These are phyloP conservation scores for Saccharomycopsis capsularis DNA, from an alignment of 805 yeast genomes.

Conservation along the genomic window DNA sequence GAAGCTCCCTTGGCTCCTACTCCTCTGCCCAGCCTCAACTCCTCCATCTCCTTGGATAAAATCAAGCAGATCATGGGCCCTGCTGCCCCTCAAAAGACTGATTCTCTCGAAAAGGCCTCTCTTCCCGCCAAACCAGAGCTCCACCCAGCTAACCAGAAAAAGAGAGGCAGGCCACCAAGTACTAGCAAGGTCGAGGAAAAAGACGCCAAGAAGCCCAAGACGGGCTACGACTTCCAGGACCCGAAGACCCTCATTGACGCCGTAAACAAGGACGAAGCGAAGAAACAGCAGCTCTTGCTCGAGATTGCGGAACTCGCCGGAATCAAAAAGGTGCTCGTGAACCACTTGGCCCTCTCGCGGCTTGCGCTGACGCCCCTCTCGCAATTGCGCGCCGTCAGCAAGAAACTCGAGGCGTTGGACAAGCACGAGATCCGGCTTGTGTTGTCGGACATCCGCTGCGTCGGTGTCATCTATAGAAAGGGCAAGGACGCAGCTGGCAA, in stretches of 20 bases:
- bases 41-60: slow-evolving; percentile 13
- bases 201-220: slow-evolving; percentile 9
- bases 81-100: background rate
- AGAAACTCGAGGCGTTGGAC: slow-evolving; percentile 32
- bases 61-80: slow-evolving; percentile 7
- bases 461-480: slow-evolving; percentile 82
- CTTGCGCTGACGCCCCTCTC: slow-evolving; percentile 83
- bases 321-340: slow-evolving; percentile 59
- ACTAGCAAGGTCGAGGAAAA: background rate
- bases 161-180: background rate
- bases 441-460: slow-evolving; percentile 43
- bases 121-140: background rate
- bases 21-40: no score
- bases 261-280: slow-evolving; percentile 18
- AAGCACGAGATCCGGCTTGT: slow-evolving; percentile 35
- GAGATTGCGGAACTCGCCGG: slow-evolving; percentile 35
- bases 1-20: no score
- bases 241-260: slow-evolving; percentile 21
- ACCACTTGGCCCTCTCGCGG: slow-evolving; percentile 86
- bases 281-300: slow-evolving; percentile 9
- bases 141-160: background rate
- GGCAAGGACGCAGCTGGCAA: slow-evolving; percentile 98
- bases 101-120: background rate
- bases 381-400: slow-evolving; percentile 51
- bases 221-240: slow-evolving; percentile 20